Evolutionary conservation across 2,329 filamentous ascomycete species (phyloP).

Genomic region (Ophioceras dolichostomum): DNA sequence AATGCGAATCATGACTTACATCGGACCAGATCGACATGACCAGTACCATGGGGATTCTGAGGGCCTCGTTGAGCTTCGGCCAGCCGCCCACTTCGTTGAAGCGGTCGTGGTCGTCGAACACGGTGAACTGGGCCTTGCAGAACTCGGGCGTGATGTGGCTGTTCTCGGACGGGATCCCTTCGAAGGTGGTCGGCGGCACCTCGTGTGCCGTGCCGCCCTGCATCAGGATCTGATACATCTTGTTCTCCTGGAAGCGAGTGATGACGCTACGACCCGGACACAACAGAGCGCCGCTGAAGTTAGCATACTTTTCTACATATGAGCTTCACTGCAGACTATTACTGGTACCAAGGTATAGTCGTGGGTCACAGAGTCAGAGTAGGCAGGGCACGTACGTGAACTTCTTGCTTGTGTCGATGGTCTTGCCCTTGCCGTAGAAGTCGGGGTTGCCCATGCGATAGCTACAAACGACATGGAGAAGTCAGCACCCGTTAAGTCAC

Average conservation of each 20-base stretch:
- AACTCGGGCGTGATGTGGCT: slow-evolving; percentile 38
- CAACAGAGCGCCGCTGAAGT: too few relatives aligned
- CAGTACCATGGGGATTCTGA: slow-evolving; percentile 46
- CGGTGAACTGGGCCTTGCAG: slow-evolving; percentile 39
- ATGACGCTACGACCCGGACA: too few relatives aligned
- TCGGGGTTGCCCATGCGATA: slow-evolving; percentile 48
- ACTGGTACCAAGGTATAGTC: too few relatives aligned
- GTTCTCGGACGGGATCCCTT: slow-evolving; percentile 7
- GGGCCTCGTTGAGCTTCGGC: slow-evolving; percentile 34
- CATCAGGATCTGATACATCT: slow-evolving; percentile 42
- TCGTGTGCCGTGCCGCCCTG: slow-evolving; percentile 42
- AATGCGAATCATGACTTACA: too few relatives aligned
- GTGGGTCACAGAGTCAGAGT: background rate
- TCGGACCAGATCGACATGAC: slow-evolving; percentile 47
- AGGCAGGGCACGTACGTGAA: too few relatives aligned
- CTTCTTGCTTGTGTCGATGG: slow-evolving; percentile 41
- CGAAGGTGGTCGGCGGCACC: slow-evolving; percentile 23
- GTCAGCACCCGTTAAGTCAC: too few relatives aligned
- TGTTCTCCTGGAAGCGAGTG: slow-evolving; percentile 42
- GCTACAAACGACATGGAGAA: too few relatives aligned
- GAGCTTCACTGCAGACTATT: background rate
- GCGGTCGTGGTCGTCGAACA: slow-evolving; percentile 36
- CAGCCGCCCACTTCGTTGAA: slow-evolving; percentile 43
- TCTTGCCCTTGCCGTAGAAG: slow-evolving; percentile 48
- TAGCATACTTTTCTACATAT: too few relatives aligned